Percentiles rank a stretch among this genome's conserved stretches.
Conservation (phyloP, 1,284 basidiomycete species). For the Termitomyces sp. region DNA sequence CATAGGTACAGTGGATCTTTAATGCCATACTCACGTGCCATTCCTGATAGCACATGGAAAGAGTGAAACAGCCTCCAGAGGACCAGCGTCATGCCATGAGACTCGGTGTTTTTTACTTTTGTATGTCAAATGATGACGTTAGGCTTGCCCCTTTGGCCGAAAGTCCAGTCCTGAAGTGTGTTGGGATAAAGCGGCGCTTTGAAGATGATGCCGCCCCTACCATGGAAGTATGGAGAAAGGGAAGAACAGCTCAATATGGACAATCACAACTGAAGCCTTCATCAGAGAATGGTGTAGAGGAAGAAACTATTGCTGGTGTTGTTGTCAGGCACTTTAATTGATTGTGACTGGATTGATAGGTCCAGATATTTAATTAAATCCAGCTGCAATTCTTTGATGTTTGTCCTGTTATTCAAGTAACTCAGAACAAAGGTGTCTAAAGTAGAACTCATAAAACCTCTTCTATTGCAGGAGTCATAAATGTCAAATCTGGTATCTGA, state of each 20-base stretch:
- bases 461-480: no score
- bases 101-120: slow-evolving; percentile 29
- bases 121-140: slow-evolving; percentile 26
- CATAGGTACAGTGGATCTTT: slow-evolving; percentile 26
- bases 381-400: no score
- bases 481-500: no score
- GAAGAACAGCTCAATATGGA: slow-evolving; percentile 31
- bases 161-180: slow-evolving; percentile 27
- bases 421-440: no score
- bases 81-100: slow-evolving; percentile 28
- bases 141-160: slow-evolving; percentile 24
- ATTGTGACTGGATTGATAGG: slow-evolving; percentile 3
- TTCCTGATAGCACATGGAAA: slow-evolving; percentile 4
- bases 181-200: slow-evolving; percentile 22
- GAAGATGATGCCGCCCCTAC: slow-evolving; percentile 27
- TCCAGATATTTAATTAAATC: not conserved
- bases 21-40: not conserved
- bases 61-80: slow-evolving; percentile 29
- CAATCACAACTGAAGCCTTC: slow-evolving; percentile 22
- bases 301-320: slow-evolving; percentile 42
- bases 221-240: slow-evolving; percentile 32
- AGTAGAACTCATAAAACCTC: no score
- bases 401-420: no score
- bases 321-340: slow-evolving; percentile 47
- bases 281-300: slow-evolving; percentile 29